Evolutionary conservation across 2,329 filamentous ascomycete species (phyloP), one percentile per base, ranked within the genome.

Genomic region (Thermoascus crustaceus): DNA sequence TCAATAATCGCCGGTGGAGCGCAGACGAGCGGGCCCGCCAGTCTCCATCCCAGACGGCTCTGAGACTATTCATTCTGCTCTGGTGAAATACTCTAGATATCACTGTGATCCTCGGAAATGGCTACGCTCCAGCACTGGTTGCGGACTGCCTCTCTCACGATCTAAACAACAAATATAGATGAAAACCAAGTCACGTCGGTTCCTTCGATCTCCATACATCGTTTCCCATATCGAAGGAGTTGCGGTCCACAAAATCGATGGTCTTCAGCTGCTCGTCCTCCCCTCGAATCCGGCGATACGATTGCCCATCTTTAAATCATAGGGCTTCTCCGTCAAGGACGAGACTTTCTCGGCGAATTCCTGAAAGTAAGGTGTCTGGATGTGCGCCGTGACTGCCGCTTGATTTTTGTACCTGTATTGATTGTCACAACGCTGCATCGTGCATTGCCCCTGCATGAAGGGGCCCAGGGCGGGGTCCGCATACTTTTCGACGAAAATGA

Each of bases 401-500:
- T 47, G 43, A 33, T 54, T 37, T 20, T 52, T 50, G 33, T 55
- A 56, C 36, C 52, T 56, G 32, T 18, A 10, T n/a, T 16, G 33
- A n/a, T 20, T 23, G n/a, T 21, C 20, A 26, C 5, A 13, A 24
- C 16, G 14, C n/a, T n/a, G n/a, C n/a, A n/a, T 16, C 7, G 10
- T 9, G 9, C 26, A 17, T 3, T 3, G 7, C 8, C 6, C 6
- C 24, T 25, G 4, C 5, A 5, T 20, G n/a, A 5, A 19, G 8
- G 16, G 29, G 19, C 16, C 7, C 14, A 9, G 7, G 10, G 18
- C 19, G 7, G 16, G 18, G 1, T 36, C 35, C 37, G 9, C 35
- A 35, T 37, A 58, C 56, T 52, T 51, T 29, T 60, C 56, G n/a
- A 60, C 47, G 9, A 55, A 46, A 17, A 58, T 46, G 30, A 60